These are phyloP conservation scores for Umbellularia californica DNA, from an alignment of 164 flowering plant species.

Conservation along the genomic window DNA sequence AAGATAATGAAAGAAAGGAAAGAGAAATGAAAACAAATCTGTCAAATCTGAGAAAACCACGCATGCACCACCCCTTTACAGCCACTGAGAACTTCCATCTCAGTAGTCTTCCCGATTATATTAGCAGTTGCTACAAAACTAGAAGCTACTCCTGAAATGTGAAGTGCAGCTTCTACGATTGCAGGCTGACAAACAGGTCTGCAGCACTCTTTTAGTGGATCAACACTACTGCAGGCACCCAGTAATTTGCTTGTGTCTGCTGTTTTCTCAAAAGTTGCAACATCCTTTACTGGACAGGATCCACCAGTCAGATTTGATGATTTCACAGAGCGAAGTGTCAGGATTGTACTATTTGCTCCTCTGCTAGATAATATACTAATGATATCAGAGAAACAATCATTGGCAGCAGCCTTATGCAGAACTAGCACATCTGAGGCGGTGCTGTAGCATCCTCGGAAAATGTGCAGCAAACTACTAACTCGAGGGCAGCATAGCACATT, in stretches of 20 bases:
- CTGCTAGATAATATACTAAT: slow-evolving; percentile 71
- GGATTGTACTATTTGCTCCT: slow-evolving; percentile 67
- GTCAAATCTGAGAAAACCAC: slow-evolving; percentile 68
- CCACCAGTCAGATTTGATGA: slow-evolving; percentile 87
- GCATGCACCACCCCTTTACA: slow-evolving; percentile 89
- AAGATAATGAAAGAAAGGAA: no score
- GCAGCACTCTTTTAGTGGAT: slow-evolving; percentile 92
- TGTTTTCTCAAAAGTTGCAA: slow-evolving; percentile 57
- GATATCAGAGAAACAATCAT: slow-evolving; percentile 84
- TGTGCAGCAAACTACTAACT: slow-evolving; percentile 72
- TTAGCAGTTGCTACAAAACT: slow-evolving; percentile 26
- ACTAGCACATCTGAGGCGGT: slow-evolving; percentile 50
- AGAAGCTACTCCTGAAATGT: slow-evolving; percentile 42
- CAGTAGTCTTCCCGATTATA: slow-evolving; percentile 31
- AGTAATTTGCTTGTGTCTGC: slow-evolving; percentile 79
- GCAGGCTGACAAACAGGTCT: slow-evolving; percentile 90
- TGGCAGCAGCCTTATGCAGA: slow-evolving; percentile 53
- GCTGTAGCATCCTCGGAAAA: slow-evolving; percentile 72
- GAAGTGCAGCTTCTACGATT: slow-evolving; percentile 77
- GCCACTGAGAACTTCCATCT: slow-evolving; percentile 51
- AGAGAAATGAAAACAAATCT: no score
- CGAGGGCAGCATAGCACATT: slow-evolving; percentile 95
- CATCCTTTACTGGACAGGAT: slow-evolving; percentile 83
- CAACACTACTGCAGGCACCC: slow-evolving; percentile 76
- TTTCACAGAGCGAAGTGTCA: slow-evolving; percentile 65